Percentiles rank a stretch among this genome's conserved stretches.
These are phyloP conservation scores for Hirsutella thompsonii DNA, from an alignment of 2,329 filamentous ascomycete genomes.

Conservation along the genomic window DNA sequence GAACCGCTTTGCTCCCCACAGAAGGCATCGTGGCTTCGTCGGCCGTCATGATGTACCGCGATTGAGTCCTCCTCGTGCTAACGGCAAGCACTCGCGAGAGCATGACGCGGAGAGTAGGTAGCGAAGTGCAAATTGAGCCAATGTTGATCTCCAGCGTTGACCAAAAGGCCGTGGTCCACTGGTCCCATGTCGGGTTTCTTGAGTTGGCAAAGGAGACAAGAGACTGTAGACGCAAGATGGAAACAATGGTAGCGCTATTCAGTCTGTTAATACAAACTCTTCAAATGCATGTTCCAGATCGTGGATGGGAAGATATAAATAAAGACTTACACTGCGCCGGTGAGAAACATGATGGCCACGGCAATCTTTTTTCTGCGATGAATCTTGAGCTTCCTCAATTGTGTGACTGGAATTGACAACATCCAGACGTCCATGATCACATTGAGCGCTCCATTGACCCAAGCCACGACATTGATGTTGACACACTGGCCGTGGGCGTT, in stretches of 20 bases:
- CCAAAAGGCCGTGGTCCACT: neutral
- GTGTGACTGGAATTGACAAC: slow-evolving; percentile 29
- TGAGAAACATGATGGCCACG: slow-evolving; percentile 28
- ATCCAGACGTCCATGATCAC: slow-evolving; percentile 34
- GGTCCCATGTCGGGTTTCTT: neutral
- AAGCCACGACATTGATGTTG: slow-evolving; percentile 29
- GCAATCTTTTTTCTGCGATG: slow-evolving; percentile 29
- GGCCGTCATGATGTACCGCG: too few relatives aligned
- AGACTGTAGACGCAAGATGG: neutral
- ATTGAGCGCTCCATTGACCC: slow-evolving; percentile 31
- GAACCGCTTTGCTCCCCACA: too few relatives aligned
- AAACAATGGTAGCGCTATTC: neutral
- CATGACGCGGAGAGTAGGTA: neutral
- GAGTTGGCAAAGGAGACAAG: neutral
- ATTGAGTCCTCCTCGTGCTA: too few relatives aligned
- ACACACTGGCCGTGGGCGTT: slow-evolving; percentile 26
- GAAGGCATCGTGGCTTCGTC: too few relatives aligned
- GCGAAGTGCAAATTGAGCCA: neutral
- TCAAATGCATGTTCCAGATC: too few relatives aligned
- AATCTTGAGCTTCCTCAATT: slow-evolving; percentile 22
- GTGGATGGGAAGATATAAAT: neutral
- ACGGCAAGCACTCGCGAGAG: neutral
- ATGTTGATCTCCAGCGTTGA: neutral
- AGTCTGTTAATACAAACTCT: neutral
- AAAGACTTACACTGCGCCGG: slow-evolving; percentile 21